These are phyloP conservation scores for Fusarium nelsonii DNA, from an alignment of 2,329 filamentous ascomycete genomes.

Conservation along the genomic window DNA sequence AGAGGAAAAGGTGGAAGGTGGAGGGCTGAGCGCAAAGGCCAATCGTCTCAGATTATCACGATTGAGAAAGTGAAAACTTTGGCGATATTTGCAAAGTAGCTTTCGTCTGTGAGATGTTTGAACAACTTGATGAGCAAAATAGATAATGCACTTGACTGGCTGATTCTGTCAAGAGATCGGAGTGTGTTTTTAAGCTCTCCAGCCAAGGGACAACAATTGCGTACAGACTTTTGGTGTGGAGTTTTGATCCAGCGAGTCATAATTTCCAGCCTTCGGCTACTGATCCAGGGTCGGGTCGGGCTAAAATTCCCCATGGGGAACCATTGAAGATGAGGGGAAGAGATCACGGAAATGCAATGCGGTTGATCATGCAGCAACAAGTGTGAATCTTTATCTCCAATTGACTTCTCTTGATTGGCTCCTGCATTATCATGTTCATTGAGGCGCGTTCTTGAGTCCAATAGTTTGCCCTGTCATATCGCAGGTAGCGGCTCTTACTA, in stretches of 20 bases:
- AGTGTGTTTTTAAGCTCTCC: constrained; percentile 18
- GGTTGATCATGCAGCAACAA: constrained; percentile 6
- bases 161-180: background rate
- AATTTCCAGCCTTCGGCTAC: background rate
- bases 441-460: background rate
- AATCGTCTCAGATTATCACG: background rate
- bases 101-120: rapidly evolving
- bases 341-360: constrained; percentile 20
- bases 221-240: background rate
- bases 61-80: too few species aligned
- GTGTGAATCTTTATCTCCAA: background rate
- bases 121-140: background rate
- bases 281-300: constrained; percentile 5
- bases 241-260: background rate
- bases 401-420: background rate
- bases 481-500: background rate
- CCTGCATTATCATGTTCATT: background rate
- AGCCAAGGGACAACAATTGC: background rate
- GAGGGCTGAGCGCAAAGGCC: too few species aligned
- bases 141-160: background rate
- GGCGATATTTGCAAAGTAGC: rapidly evolving
- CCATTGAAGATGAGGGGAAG: constrained; percentile 16
- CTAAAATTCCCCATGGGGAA: constrained; percentile 26
- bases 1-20: background rate
- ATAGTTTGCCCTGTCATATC: background rate